Conservation (phyloP, 2,329 filamentous ascomycete species). For the Stagonosporopsis chrysanthemi region DNA sequence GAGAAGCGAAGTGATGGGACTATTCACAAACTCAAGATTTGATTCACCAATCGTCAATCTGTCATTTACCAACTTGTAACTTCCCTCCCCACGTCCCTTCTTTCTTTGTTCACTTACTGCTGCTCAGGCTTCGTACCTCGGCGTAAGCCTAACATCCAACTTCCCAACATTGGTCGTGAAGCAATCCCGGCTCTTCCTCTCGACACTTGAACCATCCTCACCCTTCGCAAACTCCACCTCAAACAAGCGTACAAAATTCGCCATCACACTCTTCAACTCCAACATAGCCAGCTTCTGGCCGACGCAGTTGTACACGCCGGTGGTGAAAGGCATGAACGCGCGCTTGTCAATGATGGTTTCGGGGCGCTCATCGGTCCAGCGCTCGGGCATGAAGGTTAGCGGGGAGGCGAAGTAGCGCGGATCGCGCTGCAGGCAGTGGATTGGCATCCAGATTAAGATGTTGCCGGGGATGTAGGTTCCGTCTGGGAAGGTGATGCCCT, state of each 20-base stretch:
- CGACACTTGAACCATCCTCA: constrained; percentile 31
- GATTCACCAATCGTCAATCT: neutral
- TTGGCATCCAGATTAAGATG: constrained; percentile 41
- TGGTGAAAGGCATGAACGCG: constrained; percentile 75
- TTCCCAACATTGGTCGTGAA: constrained; percentile 42
- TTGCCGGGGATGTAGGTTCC: constrained; percentile 43
- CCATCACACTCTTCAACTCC: constrained; percentile 68
- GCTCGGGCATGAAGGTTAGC: constrained; percentile 39
- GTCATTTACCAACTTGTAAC: neutral
- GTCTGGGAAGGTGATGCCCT: constrained; percentile 42
- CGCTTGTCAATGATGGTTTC: constrained; percentile 42
- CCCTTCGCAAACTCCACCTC: constrained; percentile 56
- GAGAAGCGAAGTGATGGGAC: neutral
- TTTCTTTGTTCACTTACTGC: neutral
- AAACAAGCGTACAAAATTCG: constrained; percentile 66
- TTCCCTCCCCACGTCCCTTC: neutral
- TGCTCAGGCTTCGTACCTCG: neutral
- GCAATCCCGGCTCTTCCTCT: constrained; percentile 35
- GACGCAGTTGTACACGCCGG: constrained; percentile 74
- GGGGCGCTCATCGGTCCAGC: constrained; percentile 39
- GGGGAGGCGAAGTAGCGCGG: constrained; percentile 37
- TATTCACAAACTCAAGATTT: too few relatives aligned
- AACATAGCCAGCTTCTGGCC: constrained; percentile 72
- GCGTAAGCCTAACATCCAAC: constrained; percentile 37
- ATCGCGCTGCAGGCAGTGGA: constrained; percentile 41